Percentiles rank a stretch among this genome's conserved stretches.
These are phyloP conservation scores for Lactarius sp. DNA, from an alignment of 768 basidiomycete species.

Conservation along the genomic window DNA sequence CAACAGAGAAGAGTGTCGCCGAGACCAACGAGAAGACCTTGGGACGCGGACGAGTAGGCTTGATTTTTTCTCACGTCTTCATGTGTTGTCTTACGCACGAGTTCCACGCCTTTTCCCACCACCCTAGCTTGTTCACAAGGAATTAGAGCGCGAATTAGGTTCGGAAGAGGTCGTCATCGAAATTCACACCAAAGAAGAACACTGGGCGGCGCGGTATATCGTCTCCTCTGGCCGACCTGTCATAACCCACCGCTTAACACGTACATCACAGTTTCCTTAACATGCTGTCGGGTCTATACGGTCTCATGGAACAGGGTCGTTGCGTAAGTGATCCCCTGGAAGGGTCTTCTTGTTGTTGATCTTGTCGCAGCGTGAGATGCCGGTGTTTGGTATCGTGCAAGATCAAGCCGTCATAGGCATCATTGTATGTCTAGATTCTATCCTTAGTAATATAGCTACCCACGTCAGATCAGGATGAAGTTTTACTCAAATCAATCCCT, in stretches of 20 bases:
- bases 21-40: constrained; percentile 49
- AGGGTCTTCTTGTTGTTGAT: background rate
- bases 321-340: constrained; percentile 41
- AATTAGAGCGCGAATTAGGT: constrained; percentile 67
- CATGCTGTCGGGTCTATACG: constrained; percentile 61
- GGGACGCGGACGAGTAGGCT: constrained; percentile 50
- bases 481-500: constrained; percentile 30
- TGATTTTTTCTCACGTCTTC: background rate
- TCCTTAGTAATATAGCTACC: background rate
- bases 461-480: constrained; percentile 46
- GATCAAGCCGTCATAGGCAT: constrained; percentile 63
- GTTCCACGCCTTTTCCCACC: background rate
- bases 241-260: background rate
- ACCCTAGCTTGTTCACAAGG: constrained; percentile 64
- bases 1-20: constrained; percentile 48
- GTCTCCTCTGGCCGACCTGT: background rate
- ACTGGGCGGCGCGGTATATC: constrained; percentile 69
- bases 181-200: constrained; percentile 56
- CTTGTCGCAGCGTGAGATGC: constrained; percentile 64
- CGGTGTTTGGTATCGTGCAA: constrained; percentile 73
- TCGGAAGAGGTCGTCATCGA: constrained; percentile 52
- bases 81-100: background rate
- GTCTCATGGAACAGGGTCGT: constrained; percentile 43
- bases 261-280: constrained; percentile 54
- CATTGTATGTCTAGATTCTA: constrained; percentile 46